Evolutionary conservation across 1,284 basidiomycete genomes (phyloP).

Genomic region (Sporisorium sorghi): DNA sequence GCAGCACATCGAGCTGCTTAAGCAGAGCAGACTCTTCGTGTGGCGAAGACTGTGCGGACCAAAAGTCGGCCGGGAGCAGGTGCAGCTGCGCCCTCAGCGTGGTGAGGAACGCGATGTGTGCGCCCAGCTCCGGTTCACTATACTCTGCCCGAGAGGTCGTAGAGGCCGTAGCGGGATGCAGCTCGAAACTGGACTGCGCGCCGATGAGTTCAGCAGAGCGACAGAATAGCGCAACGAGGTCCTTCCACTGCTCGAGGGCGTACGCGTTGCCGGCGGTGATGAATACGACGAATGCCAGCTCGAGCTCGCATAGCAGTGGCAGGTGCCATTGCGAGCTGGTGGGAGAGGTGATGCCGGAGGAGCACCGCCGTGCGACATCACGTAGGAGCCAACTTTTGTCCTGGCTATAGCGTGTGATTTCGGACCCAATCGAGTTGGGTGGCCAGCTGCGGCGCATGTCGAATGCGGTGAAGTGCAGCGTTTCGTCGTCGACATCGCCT

Average conservation of each 20-base stretch:
- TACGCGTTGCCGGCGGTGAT: conserved; percentile 34
- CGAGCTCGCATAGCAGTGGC: conserved; percentile 43
- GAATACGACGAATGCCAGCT: conserved; percentile 55
- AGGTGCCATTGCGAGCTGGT: background rate
- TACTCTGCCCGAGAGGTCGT: background rate
- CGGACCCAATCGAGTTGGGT: conserved; percentile 42
- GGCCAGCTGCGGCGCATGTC: conserved; percentile 63
- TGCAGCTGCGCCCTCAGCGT: conserved; percentile 18
- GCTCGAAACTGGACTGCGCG: conserved; percentile 24
- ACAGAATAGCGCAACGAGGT: conserved; percentile 48
- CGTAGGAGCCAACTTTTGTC: conserved; percentile 65
- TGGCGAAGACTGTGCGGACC: conserved; percentile 19
- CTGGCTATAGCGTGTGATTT: conserved; percentile 60
- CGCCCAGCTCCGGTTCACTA: background rate
- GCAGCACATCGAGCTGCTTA: conserved; percentile 23
- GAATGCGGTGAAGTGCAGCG: conserved; percentile 51
- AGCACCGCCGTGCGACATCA: conserved; percentile 45
- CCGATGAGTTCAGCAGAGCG: conserved; percentile 44
- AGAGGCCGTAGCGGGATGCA: conserved; percentile 32
- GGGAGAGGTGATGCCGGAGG: background rate
- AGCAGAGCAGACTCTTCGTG: conserved; percentile 19
- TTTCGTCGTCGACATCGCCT: conserved; percentile 16
- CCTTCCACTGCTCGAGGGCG: conserved; percentile 51
- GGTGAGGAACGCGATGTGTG: conserved; percentile 32
- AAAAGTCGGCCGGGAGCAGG: conserved; percentile 26